Conservation (phyloP, 164 flowering plant genomes). For the grape (Vitis vinifera) region DNA sequence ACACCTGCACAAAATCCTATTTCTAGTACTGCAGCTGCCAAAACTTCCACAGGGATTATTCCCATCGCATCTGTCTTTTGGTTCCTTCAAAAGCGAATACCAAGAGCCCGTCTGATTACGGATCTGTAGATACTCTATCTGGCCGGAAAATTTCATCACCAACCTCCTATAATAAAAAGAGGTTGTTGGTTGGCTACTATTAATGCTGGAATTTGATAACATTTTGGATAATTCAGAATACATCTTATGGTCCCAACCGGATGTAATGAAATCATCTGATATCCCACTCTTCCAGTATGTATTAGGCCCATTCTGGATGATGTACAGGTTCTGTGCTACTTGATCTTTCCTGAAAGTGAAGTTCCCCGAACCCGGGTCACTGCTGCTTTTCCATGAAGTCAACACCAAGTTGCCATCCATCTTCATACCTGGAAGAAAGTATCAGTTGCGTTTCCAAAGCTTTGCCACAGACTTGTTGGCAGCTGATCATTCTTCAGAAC, state of each 20-base stretch:
- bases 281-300: too few relatives aligned
- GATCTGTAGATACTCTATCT: conserved; percentile 13
- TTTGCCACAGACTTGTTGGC: conserved; percentile 16
- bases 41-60: conserved; percentile 37
- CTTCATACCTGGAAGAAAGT: conserved; percentile 37
- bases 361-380: conserved; percentile 27
- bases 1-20: conserved; percentile 26
- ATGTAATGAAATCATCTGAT: too few relatives aligned
- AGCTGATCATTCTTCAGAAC: neutral
- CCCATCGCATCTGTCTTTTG: conserved; percentile 29
- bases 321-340: too few relatives aligned
- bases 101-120: neutral
- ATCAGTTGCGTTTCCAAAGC: conserved; percentile 26
- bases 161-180: too few relatives aligned
- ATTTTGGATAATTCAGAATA: too few relatives aligned
- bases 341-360: conserved; percentile 24
- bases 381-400: conserved; percentile 22
- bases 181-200: too few relatives aligned
- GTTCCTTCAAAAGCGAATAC: conserved; percentile 28
- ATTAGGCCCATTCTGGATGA: too few relatives aligned
- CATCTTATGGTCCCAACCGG: too few relatives aligned
- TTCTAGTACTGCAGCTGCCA: conserved; percentile 27
- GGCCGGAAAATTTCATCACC: too few relatives aligned
- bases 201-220: too few relatives aligned
- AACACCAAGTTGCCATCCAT: conserved; percentile 17